Base-by-base conservation (phyloP, 1,139 yeast species). In the Pichia sp. region DNA sequence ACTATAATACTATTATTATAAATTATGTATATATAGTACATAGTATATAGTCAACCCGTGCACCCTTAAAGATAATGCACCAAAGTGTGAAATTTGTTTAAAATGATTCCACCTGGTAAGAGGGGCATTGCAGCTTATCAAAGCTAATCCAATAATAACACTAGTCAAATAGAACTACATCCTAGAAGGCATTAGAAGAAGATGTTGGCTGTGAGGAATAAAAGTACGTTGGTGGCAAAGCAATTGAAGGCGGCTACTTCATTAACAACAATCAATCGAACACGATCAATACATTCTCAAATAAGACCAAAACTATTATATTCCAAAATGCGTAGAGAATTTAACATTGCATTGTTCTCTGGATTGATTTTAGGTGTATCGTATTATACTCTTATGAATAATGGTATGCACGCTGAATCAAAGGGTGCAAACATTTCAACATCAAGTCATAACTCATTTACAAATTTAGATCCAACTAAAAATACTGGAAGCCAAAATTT, bases 311-410 rank as follows among this genome's bases (percentile, higher is more conserved):
- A 43, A 6, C 48, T 48, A 12, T 4, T 41, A 12, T 30, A 46
- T 30, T 23, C 39, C 23, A 55, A 42, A 35, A 60, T 58, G 60
- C 56, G 57, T 45, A 52, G 55, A 43, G 66, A 61, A 29, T 43
- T 63, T 39, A 59, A 59, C 30, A 52, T 65, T 38, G 65, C 67
- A 0, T 36, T 65, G 5, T 62, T 63, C 3, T 62, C 68, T 0
- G 70, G 68, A 0, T 42, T 66, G 4, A 47, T 67, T 4, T 50
- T 66, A 26, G 67, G 67, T 0, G 62, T 67, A 4, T 61, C 69
- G 6, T 67, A 66, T 42, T 43, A 63, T 34, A 59, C 67, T 6
- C 32, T 66, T 9, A 55, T 63, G 7, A 56, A 55, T 37, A 64
- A 59, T 39, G 59, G 59, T 35, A 46, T 62, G n/a, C 50, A 53